Evolutionary conservation across 768 basidiomycete genomes (phyloP), one percentile per base, ranked within the genome.

Genomic region (Neoboletus subvelutipes): DNA sequence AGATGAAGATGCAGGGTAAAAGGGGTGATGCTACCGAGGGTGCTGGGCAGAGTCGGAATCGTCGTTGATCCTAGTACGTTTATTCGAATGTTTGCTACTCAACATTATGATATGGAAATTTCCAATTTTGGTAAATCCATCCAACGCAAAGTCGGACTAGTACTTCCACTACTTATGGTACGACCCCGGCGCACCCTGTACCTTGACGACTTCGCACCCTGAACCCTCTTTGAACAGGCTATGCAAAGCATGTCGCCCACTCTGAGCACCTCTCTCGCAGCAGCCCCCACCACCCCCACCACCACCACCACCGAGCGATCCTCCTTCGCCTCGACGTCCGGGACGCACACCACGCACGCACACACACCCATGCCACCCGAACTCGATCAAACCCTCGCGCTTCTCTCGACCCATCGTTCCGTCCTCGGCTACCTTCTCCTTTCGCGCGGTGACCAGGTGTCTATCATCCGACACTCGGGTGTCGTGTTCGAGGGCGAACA

Each of bases 341-440:
- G 55, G 20, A 55, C 64, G 7, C 62, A 64, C 17, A 28, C 55
- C 22, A 13, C 58, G 20, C 60, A 64, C 57, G 57, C 40, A 10
- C 65, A 68, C 55, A 34, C 53, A 2, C 49, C 56, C 1, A 82
- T 87, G 73, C 80, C 88, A 13, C 84, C 89, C n/a, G 92, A 93
- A 65, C 83, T 94, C 48, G 92, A 94, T 70, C 83, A 86, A 60
- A 94, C 87, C 0, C 80, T 95, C 13, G 71, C 85, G 1, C 73
- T 87, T 59, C 79, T 96, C 51, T 87, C 91, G 1, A 81, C 89
- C 5, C 90, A 95, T 67, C 82, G 90, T 18, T 87, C 90, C 20
- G 92, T 95, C 4, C 82, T 92, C 7, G 93, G 94, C 2, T 94
- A 94, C 69, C 81, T 96, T 66, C 81, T 95, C 1, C 77, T 95